phyloP scores from a whole-genome alignment of 768 basidiomycete species.

The Rhodocollybia butyracea region DNA sequence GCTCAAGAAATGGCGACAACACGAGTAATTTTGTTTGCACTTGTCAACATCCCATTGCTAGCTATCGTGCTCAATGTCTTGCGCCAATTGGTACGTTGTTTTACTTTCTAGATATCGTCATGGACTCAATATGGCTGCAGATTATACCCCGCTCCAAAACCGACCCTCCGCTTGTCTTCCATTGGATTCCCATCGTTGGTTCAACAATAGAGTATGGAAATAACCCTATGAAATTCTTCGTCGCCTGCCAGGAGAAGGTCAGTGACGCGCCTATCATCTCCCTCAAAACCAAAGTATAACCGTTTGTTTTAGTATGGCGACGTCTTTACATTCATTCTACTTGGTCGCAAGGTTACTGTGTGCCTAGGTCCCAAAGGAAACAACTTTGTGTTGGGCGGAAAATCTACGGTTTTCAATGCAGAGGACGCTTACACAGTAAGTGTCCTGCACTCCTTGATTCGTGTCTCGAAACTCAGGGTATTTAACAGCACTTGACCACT shows the following conservation, averaged over 20 bases:
- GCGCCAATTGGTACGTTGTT: conserved; percentile 65
- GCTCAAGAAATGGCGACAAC: conserved; percentile 34
- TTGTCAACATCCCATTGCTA: conserved; percentile 69
- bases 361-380: conserved; percentile 89
- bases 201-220: conserved; percentile 88
- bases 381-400: conserved; percentile 93
- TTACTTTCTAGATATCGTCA: not conserved
- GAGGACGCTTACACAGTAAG: conserved; percentile 94
- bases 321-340: conserved; percentile 92
- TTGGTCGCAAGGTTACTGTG: conserved; percentile 89
- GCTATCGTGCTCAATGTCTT: conserved; percentile 71
- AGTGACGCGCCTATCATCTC: conserved; percentile 8
- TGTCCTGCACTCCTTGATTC: not conserved
- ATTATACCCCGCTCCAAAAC: conserved; percentile 64
- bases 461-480: conserved; percentile 10
- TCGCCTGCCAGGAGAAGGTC: conserved; percentile 75
- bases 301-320: conserved; percentile 71
- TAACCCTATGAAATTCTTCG: conserved; percentile 89
- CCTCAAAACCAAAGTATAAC: not conserved
- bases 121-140: conserved; percentile 30
- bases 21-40: conserved; percentile 35
- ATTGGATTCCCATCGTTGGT: conserved; percentile 87
- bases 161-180: conserved; percentile 89
- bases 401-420: conserved; percentile 86
- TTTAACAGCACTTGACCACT: conserved; percentile 75